Base-by-base conservation (phyloP, 805 yeast species). In the Saccharomycopsis lassenensis region DNA sequence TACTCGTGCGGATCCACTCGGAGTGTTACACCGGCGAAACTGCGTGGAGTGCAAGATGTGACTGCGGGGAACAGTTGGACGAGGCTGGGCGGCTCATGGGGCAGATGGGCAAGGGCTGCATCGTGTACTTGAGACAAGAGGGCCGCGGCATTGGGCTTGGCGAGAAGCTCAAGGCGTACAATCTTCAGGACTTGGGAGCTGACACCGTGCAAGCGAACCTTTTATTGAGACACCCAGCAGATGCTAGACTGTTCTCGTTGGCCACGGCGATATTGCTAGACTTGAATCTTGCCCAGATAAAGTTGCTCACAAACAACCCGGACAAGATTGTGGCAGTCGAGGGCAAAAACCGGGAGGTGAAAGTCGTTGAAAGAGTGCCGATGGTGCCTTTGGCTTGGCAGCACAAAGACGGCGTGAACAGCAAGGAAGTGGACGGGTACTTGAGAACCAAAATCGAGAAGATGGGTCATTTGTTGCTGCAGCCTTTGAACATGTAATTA, bases 1-100 rank as follows among this genome's bases (percentile, higher is more conserved):
- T 78, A 1, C 58, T 89, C 44, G 94, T 81, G 3, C 67, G 99
- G 43, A 86, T 91, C 47, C 99, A 91, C 54, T 81, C 94, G 3
- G 99, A 91, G 55, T 91, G 99, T 58, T 91, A 89, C 61, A 91
- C 99, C 0, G 99, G 99, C 2, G 99, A 91, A 54, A 91, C 96
- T 1, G 97, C 96, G 7, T 91, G 99, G 98, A 76, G 89, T 40
- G 97, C 99, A 1, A 70, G 99, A 37, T 91, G 99, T 58, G 99
- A 91, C 58, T 91, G 99, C 60, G 99, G 99, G 15, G 99, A 91
- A 58, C 99, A 91, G 62, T 83, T 91, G 50, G 96, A 91, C 57
- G 95, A 93, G 58, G 97, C 97, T 2, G 98, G 96, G 6, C 69
- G 93, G 44, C 57, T 85, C 29, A 91, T 91, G 89, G 94, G 94